Evolutionary conservation across 2,329 filamentous ascomycete species (phyloP).

Genomic region (Calonectria leucothoes): DNA sequence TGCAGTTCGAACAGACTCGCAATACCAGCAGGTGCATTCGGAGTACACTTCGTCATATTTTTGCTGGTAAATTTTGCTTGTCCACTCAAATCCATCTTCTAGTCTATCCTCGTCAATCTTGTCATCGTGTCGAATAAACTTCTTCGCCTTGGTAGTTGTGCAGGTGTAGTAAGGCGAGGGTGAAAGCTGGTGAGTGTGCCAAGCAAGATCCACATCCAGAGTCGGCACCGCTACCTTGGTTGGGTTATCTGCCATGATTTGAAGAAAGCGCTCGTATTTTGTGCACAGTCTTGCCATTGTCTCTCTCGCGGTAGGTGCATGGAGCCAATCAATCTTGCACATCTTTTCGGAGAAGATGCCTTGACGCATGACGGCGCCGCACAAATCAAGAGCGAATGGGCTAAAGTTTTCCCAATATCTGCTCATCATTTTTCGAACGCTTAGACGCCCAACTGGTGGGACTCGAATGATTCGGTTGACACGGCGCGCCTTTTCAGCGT

Average conservation of each 20-base stretch:
- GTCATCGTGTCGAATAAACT: conserved; percentile 85
- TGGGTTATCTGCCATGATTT: conserved; percentile 64
- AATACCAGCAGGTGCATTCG: conserved; percentile 87
- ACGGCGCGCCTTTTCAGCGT: conserved; percentile 25
- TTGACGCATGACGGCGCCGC: conserved; percentile 74
- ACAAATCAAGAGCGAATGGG: conserved; percentile 73
- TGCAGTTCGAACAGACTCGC: conserved; percentile 65
- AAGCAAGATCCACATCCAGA: conserved; percentile 79
- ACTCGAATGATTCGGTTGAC: not conserved
- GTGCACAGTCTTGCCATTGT: conserved; percentile 74
- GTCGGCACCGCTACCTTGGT: conserved; percentile 72
- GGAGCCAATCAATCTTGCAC: conserved; percentile 81
- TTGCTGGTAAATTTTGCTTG: conserved; percentile 75
- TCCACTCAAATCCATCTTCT: conserved; percentile 76
- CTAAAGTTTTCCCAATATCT: conserved; percentile 77
- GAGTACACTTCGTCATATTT: conserved; percentile 75
- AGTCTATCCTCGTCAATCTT: conserved; percentile 79
- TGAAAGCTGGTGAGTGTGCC: conserved; percentile 84
- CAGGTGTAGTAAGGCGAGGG: conserved; percentile 72
- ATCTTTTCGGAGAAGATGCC: conserved; percentile 78
- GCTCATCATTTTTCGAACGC: conserved; percentile 75
- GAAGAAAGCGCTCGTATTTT: conserved; percentile 75
- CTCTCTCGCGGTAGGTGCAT: conserved; percentile 71
- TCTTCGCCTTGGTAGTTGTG: conserved; percentile 58
- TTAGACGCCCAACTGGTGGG: conserved; percentile 49